Base-by-base conservation (phyloP, 225 moss, liverwort and hornwort species). In the Sphagnum tenellum region DNA sequence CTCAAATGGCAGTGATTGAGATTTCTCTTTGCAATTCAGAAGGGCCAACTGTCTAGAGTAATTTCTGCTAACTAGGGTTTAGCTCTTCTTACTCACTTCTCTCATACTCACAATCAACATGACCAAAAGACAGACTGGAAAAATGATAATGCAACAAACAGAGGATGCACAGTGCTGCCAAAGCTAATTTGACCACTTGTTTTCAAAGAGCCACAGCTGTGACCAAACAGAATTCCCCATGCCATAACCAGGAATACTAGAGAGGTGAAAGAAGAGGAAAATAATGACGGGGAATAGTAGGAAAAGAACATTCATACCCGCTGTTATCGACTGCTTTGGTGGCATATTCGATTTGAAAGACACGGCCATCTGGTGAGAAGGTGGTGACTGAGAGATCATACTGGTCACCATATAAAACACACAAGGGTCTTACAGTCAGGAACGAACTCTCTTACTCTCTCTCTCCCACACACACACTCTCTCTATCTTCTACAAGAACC, bases 371-470 rank as follows among this genome's bases (percentile, higher is more conserved):
- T 64, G 92, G 92, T 56, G 92, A 96, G 75, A 96, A 96, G 50
- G 92, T 92, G 51, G 88, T 96, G 73, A 96, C 92, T 69, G 90
- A 96, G 72, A 96, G 72, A 85, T 96, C 92, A 70, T 96, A 88
- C 74, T 87, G 81, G 29, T 29, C 29, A 29, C 66, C 76, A 84
- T 57, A 60, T 60, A 58, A 47, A 5, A 61, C 54, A 5, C 73
- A 57, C 49, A 3, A 65, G 4, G 49, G n/a, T 46, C 9, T 50
- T 12, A 64, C 52, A 5, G 52, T 52, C 52, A 52, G 52, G 9
- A n/a, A 48, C 7, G 13, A 46, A 46, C 63, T 13, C 5, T 50
- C 9, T 52, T 52, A 5, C 9, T 9, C 61, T 46, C 45, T 61
- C 46, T 46, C 6, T 6, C n/a, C n/a, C n/a, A n/a, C n/a, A n/a